Conservation (phyloP, 257 asterid species). For the Nicotiana noctiflora region DNA sequence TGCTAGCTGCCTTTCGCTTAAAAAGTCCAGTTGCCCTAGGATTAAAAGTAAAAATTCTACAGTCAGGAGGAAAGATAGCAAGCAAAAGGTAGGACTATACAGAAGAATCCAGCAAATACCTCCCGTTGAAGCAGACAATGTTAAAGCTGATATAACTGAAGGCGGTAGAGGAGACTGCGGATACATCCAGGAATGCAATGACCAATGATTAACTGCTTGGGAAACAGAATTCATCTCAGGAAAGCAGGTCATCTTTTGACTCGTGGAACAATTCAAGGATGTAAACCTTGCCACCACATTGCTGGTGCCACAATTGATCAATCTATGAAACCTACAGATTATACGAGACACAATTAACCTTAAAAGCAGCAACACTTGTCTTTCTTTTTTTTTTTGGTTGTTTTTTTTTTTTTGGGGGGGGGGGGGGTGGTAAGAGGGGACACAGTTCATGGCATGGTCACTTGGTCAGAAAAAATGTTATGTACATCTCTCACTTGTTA, state of each 20-base stretch:
- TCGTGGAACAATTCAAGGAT: slow-evolving; percentile 16
- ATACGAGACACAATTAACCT: slow-evolving; percentile 5
- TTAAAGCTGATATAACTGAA: slow-evolving; percentile 67
- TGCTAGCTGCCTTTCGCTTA: slow-evolving; percentile 62
- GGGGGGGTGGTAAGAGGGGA: too few species aligned
- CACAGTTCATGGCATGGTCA: too few species aligned
- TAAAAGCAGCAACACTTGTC: slow-evolving; percentile 19
- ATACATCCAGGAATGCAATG: slow-evolving; percentile 72
- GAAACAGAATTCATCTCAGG: slow-evolving; percentile 33
- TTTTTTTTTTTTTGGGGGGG: too few species aligned
- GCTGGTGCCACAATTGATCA: slow-evolving; percentile 40
- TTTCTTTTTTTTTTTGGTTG: too few species aligned
- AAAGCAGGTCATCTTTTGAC: slow-evolving; percentile 23
- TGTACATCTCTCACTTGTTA: background rate
- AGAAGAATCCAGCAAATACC: slow-evolving; percentile 38
- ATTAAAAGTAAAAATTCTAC: slow-evolving; percentile 8
- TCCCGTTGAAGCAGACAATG: slow-evolving; percentile 45
- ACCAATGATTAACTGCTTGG: slow-evolving; percentile 17
- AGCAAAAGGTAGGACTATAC: slow-evolving; percentile 4
- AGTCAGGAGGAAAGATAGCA: slow-evolving; percentile 1
- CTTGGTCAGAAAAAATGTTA: too few species aligned
- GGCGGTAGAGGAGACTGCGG: slow-evolving; percentile 81
- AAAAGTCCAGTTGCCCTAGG: slow-evolving; percentile 63
- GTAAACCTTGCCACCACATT: slow-evolving; percentile 29
- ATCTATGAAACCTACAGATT: slow-evolving; percentile 74